Base-by-base conservation (phyloP, 768 basidiomycete species). In the Suillus hirtellus region DNA sequence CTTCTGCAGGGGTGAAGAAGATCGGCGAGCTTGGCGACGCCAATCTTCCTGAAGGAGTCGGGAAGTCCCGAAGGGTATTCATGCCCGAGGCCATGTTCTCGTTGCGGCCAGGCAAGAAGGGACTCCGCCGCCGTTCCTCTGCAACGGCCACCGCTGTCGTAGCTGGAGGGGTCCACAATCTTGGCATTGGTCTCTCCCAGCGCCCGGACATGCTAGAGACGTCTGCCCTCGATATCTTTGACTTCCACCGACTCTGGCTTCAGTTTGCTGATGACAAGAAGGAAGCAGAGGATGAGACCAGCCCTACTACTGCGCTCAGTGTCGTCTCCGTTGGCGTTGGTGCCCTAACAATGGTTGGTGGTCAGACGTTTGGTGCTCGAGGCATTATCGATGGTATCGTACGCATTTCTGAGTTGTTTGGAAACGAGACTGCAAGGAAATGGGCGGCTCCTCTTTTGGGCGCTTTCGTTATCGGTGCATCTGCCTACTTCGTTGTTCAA, bases 41-140 rank as follows among this genome's bases (percentile, higher is more conserved):
- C 62, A 86, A 92, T 76, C 84, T 99, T 17, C 92, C 91, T 1
- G 82, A 83, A 59, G 90, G 88, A 63, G 93, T 94, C 27, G 93
- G 95, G 73, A 82, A 93, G 46, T 86, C 86, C 56, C 83, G 86
- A 62, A 83, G 93, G 34, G 86, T 96, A 14, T 99, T 99, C 81
- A 87, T 93, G 80, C 93, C 96, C n/a, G 91, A 96, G 72, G 96
- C 94, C 15, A 99, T 99, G 97, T 99, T 99, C 79, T 86, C 85
- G 61, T 76, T 82, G 49, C 81, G 80, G 27, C 73, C 78, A 35
- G 75, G 82, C 60, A 75, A 82, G 65, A 82, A 71, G 67, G 71
- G 77, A 62, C 73, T 49, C 70, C 78, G 61, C 75, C 80, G 59
- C 78, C 81, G 56, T 14, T 72, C 67, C 68, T 43, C 70, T 66